These are phyloP conservation scores for Euryodendron excelsum DNA, from an alignment of 148 eudicot species.

Conservation along the genomic window DNA sequence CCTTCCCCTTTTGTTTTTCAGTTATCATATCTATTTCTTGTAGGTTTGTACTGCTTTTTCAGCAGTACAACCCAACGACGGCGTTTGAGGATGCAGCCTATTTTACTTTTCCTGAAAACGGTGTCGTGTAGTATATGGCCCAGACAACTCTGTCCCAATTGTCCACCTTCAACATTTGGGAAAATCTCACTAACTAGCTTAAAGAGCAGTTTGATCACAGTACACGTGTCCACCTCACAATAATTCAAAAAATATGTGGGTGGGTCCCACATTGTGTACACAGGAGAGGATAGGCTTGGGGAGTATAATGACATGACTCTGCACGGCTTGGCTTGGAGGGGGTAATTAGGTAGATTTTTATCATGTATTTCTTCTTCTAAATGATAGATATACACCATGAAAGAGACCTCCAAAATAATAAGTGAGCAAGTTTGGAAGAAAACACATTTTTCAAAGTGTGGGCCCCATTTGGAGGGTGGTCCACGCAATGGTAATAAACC, in stretches of 20 bases:
- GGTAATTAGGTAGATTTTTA: no score
- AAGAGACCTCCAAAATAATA: no score
- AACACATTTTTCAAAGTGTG: no score
- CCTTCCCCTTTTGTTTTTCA: neutral
- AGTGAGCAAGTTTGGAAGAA: no score
- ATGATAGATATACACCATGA: no score
- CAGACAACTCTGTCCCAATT: neutral
- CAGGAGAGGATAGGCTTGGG: neutral
- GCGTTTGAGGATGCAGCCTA: neutral
- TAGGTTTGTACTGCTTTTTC: slow-evolving; percentile 4
- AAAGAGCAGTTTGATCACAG: neutral
- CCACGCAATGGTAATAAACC: no score
- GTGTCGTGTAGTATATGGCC: neutral
- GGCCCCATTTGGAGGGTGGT: no score
- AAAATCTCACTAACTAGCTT: neutral
- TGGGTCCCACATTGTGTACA: neutral
- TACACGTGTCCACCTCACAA: neutral
- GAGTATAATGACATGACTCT: slow-evolving; percentile 4
- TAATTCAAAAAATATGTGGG: neutral
- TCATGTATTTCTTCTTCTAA: no score
- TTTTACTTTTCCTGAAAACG: neutral
- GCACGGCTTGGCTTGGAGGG: no score
- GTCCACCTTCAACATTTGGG: neutral
- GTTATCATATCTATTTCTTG: slow-evolving; percentile 4
- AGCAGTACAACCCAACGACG: slow-evolving; percentile 1